A percentile compares a stretch with the other conserved stretches of the same genome.
These are phyloP conservation scores for Pseudotsuga menziesii DNA, from an alignment of 75 land plant species.

Conservation along the genomic window DNA sequence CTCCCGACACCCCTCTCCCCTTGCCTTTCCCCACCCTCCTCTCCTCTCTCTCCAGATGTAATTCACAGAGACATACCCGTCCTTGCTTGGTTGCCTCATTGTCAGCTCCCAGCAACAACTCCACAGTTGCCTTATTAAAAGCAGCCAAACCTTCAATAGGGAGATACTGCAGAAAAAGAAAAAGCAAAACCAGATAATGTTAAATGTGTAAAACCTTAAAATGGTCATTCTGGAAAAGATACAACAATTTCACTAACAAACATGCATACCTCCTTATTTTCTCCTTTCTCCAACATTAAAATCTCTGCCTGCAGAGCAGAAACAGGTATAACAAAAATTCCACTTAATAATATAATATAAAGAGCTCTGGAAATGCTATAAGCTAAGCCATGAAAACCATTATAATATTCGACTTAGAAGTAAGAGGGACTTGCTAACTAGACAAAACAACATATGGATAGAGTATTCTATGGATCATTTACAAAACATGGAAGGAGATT, in stretches of 20 bases:
- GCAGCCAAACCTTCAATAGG: slow-evolving; percentile 99
- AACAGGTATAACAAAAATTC: not conserved
- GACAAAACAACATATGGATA: too few species aligned
- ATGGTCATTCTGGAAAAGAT: not conserved
- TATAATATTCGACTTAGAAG: not conserved
- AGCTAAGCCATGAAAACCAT: not conserved
- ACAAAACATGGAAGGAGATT: not conserved
- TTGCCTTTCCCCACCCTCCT: too few species aligned
- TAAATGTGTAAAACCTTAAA: not conserved
- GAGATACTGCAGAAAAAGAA: slow-evolving; percentile 67
- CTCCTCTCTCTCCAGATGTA: too few species aligned
- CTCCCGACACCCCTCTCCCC: too few species aligned
- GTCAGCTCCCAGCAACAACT: slow-evolving; percentile 87
- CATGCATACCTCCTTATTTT: slow-evolving; percentile 86
- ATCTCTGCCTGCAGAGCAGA: slow-evolving; percentile 70
- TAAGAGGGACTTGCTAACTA: not conserved
- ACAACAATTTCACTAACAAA: not conserved
- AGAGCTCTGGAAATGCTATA: not conserved
- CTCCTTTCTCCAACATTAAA: slow-evolving; percentile 86
- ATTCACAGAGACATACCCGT: not conserved
- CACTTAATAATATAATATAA: not conserved
- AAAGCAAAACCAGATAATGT: not conserved
- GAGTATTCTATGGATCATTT: too few species aligned
- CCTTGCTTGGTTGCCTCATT: slow-evolving; percentile 65
- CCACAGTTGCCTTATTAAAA: slow-evolving; percentile 95